Percentiles rank a stretch among this genome's conserved stretches.
Conservation (phyloP, 176 grass and related monocot species). For the Carex scoparia region DNA sequence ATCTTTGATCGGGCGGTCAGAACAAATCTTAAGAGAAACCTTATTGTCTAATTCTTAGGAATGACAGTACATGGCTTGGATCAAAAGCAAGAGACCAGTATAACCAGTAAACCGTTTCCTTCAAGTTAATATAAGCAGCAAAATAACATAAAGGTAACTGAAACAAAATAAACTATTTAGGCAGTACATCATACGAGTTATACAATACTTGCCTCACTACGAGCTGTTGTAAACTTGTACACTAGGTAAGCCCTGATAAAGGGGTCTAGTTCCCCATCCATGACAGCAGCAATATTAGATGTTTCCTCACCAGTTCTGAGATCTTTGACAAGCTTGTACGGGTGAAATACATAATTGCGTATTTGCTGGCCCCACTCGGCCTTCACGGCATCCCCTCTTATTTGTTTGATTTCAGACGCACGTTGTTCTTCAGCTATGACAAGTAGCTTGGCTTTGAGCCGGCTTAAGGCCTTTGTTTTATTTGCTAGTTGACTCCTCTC, state of each 20-base stretch:
- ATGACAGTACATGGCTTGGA: neutral
- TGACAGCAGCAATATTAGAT: constrained; percentile 58
- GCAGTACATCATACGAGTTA: neutral
- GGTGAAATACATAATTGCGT: constrained; percentile 97
- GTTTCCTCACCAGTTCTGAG: constrained; percentile 65
- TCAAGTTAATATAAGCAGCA: neutral
- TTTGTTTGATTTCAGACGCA: constrained; percentile 92
- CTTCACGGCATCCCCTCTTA: constrained; percentile 84
- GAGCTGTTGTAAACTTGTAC: constrained; percentile 44
- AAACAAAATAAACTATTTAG: neutral
- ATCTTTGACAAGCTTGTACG: constrained; percentile 97
- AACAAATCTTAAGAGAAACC: no score
- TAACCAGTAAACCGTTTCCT: neutral
- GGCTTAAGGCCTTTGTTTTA: constrained; percentile 79
- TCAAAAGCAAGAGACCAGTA: neutral
- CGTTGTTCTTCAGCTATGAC: constrained; percentile 84
- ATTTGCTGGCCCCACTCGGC: constrained; percentile 98
- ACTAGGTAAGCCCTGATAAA: constrained; percentile 83
- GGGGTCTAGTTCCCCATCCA: constrained; percentile 76
- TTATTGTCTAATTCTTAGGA: neutral
- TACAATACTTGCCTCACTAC: constrained; percentile 26
- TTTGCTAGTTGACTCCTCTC: constrained; percentile 85
- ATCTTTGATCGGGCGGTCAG: no score
- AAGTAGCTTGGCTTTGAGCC: constrained; percentile 84
- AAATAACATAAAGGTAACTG: neutral